phyloP scores from a whole-genome alignment of 306 rosid species.

The Leucaena leucocephala region DNA sequence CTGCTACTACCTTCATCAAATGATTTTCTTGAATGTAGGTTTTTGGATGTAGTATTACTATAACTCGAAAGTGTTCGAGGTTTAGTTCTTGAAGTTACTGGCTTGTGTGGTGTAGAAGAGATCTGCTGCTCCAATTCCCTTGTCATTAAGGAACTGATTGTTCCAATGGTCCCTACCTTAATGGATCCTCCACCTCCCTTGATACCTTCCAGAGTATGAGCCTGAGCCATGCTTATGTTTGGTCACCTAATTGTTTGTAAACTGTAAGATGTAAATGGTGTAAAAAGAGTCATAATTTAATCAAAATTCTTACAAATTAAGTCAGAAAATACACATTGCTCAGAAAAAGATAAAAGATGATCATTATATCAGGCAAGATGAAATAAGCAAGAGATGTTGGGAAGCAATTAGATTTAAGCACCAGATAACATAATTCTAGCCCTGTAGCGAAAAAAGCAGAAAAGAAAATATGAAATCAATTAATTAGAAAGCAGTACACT shows the following conservation, averaged over 20 bases:
- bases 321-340: background rate
- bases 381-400: background rate
- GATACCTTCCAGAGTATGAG: slow-evolving; percentile 64
- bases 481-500: background rate
- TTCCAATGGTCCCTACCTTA: slow-evolving; percentile 83
- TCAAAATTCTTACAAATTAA: slow-evolving; percentile 20
- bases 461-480: slow-evolving; percentile 15
- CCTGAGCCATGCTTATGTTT: slow-evolving; percentile 67
- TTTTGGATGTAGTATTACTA: slow-evolving; percentile 47
- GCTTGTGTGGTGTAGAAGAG: slow-evolving; percentile 54
- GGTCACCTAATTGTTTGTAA: slow-evolving; percentile 33
- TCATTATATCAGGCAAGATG: background rate
- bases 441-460: slow-evolving; percentile 24
- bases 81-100: slow-evolving; percentile 57
- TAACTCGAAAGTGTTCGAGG: slow-evolving; percentile 49
- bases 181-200: slow-evolving; percentile 87
- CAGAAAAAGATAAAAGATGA: background rate
- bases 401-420: background rate
- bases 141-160: slow-evolving; percentile 79
- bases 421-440: slow-evolving; percentile 3
- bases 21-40: slow-evolving; percentile 61
- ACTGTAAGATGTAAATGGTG: slow-evolving; percentile 19
- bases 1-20: slow-evolving; percentile 62
- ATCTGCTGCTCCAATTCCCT: slow-evolving; percentile 80
- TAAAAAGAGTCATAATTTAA: slow-evolving; percentile 13